Base-by-base conservation (phyloP, 1,284 basidiomycete genomes). In the Fomitopsis pinicola region DNA sequence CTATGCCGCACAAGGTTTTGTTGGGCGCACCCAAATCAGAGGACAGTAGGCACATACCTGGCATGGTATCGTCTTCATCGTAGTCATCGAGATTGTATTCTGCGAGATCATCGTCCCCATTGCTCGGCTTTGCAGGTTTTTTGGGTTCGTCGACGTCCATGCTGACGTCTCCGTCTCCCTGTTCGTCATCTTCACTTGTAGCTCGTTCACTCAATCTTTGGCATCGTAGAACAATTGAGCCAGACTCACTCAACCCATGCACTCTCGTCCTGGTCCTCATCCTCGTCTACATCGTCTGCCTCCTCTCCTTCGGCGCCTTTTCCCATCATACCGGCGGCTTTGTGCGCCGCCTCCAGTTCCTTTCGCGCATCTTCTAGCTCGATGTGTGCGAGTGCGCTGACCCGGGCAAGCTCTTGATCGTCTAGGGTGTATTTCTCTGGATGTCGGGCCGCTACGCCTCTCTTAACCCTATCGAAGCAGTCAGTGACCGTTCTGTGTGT, bases 31-130 rank as follows among this genome's bases (percentile, higher is more conserved):
- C 52, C 62, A 7, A 35, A 68, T 55, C 63, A 57, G 8, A 26
- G 33, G 26, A 30, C 26, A 12, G 40, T 22, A 38, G 53, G 36
- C 42, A 53, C 77, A 77, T 64, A 85, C 91, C 82, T 45, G 83
- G 80, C 59, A 85, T 78, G 61, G 80, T 82, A 48, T 83, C 84
- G 68, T 98, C 95, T 50, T 98, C 81, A 72, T 97, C 97, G 71
- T 99, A 99, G 48, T 91, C 86, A 72, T 99, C 96, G 64, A 99
- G 77, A 66, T 97, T 91, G 77, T 98, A 99, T 65, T 94, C 80
- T 0, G 89, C 85, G n/a, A 99, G 77, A 74, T 95, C 95, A 66
- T 95, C 89, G 2, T 81, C 79, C 64, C n/a, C 56, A n/a, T 87
- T 84, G 53, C 75, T 63, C 4, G 56, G 15, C 35, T 53, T 55